phyloP scores from a whole-genome alignment of 805 yeast genomes.

The Candida dajiaensis region DNA sequence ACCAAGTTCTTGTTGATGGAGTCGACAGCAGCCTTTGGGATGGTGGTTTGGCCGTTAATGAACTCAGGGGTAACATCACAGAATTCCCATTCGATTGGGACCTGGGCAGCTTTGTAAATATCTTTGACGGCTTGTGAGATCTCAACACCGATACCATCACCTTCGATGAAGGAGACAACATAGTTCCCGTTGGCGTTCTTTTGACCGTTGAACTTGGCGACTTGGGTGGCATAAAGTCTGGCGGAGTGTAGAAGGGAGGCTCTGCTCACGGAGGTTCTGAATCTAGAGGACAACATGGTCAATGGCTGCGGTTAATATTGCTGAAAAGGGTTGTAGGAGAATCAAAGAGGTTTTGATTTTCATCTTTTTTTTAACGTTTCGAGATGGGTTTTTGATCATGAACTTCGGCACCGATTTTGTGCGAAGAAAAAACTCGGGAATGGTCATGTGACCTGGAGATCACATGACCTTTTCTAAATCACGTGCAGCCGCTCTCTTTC shows the following conservation, averaged over 20 bases:
- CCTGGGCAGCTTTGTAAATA: constrained; percentile 89
- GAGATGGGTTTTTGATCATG: background rate
- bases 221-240: constrained; percentile 35
- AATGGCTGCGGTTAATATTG: background rate
- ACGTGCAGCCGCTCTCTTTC: too few relatives aligned
- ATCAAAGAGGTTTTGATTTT: background rate
- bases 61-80: constrained; percentile 94
- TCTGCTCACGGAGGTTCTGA: constrained; percentile 35
- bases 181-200: constrained; percentile 76
- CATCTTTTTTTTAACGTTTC: constrained; percentile 1
- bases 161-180: constrained; percentile 93
- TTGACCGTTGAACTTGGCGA: constrained; percentile 62
- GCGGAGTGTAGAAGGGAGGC: constrained; percentile 3
- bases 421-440: background rate
- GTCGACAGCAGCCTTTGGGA: constrained; percentile 88
- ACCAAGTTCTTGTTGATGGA: constrained; percentile 89
- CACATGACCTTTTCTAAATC: too few relatives aligned
- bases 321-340: background rate
- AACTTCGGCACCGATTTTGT: constrained; percentile 7
- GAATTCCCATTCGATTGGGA: constrained; percentile 95
- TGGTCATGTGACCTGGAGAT: constrained; percentile 6
- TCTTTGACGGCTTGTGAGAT: constrained; percentile 91
- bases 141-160: constrained; percentile 97
- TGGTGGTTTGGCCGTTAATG: constrained; percentile 87
- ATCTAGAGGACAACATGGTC: constrained; percentile 89